Conservation (phyloP, 805 yeast genomes). For the Starmerella sirachaensis region DNA sequence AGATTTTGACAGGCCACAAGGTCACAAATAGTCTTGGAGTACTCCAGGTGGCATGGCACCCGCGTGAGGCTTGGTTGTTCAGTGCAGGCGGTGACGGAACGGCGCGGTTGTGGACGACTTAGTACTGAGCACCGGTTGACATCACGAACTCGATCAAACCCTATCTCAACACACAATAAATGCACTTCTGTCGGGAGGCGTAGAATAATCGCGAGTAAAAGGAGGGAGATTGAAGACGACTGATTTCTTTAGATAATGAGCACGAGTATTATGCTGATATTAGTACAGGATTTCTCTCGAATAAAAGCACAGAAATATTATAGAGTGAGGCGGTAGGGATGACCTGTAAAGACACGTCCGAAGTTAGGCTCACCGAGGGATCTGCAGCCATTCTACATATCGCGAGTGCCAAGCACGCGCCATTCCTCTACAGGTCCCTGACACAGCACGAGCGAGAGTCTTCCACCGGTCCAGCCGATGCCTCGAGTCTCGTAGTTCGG, state of each 20-base stretch:
- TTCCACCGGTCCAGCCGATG: conserved; percentile 57
- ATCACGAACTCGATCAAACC: neutral
- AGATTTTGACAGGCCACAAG: conserved; percentile 85
- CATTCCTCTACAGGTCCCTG: conserved; percentile 63
- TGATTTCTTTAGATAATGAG: too few species aligned
- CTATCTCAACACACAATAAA: neutral
- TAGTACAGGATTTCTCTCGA: too few species aligned
- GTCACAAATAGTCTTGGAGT: conserved; percentile 74
- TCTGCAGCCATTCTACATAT: conserved; percentile 4
- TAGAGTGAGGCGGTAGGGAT: too few species aligned
- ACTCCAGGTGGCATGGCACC: conserved; percentile 85
- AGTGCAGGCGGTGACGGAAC: conserved; percentile 95
- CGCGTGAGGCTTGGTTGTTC: conserved; percentile 95
- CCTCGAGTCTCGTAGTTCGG: conserved; percentile 31
- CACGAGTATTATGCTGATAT: too few species aligned
- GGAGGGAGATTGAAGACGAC: too few species aligned
- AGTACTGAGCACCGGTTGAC: conserved; percentile 6
- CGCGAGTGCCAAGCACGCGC: conserved; percentile 42
- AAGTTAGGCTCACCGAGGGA: too few species aligned
- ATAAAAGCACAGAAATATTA: too few species aligned
- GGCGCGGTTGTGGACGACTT: conserved; percentile 93
- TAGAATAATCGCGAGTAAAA: too few species aligned
- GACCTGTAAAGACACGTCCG: too few species aligned
- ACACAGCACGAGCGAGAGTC: conserved; percentile 53
- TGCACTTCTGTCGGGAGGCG: too few species aligned